These are phyloP conservation scores for Candida montana DNA, from an alignment of 805 yeast species.

Conservation along the genomic window DNA sequence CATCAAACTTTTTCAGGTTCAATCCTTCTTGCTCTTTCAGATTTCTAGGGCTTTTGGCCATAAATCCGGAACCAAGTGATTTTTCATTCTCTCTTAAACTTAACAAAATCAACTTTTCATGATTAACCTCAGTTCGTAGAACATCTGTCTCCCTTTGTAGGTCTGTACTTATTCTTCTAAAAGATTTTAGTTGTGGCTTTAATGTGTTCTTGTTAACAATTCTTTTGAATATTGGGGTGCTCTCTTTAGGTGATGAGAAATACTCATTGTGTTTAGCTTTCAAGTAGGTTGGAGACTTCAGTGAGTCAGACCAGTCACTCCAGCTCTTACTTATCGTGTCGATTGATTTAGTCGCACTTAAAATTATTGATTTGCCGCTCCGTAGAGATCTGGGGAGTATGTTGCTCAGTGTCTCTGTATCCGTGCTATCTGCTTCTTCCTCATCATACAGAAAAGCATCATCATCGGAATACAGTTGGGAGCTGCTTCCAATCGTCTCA, in stretches of 20 bases:
- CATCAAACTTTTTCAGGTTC: constrained; percentile 19
- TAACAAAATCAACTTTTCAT: constrained; percentile 24
- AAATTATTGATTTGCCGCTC: constrained; percentile 2
- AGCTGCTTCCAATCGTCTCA: not conserved
- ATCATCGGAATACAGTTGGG: constrained; percentile 1
- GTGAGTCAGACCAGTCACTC: constrained; percentile 9
- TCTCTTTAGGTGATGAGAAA: constrained; percentile 15
- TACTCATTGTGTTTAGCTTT: constrained; percentile 7
- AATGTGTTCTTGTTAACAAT: constrained; percentile 19
- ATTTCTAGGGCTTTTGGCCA: constrained; percentile 2
- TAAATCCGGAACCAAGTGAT: constrained; percentile 3
- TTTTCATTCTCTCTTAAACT: constrained; percentile 20
- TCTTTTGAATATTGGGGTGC: constrained; percentile 25
- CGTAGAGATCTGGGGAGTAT: constrained; percentile 6
- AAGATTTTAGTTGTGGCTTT: constrained; percentile 25
- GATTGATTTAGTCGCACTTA: constrained; percentile 5
- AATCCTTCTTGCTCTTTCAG: not conserved
- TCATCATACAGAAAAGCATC: constrained; percentile 2
- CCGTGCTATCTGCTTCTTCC: constrained; percentile 18
- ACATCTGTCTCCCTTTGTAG: constrained; percentile 22
- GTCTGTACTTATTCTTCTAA: constrained; percentile 21
- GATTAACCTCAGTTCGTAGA: constrained; percentile 22
- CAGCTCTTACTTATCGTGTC: constrained; percentile 12
- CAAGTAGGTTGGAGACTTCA: constrained; percentile 8
- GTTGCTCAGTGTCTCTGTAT: constrained; percentile 10